Evolutionary conservation across 1,284 basidiomycete species (phyloP).

Genomic region (Coriolopsis trogii): DNA sequence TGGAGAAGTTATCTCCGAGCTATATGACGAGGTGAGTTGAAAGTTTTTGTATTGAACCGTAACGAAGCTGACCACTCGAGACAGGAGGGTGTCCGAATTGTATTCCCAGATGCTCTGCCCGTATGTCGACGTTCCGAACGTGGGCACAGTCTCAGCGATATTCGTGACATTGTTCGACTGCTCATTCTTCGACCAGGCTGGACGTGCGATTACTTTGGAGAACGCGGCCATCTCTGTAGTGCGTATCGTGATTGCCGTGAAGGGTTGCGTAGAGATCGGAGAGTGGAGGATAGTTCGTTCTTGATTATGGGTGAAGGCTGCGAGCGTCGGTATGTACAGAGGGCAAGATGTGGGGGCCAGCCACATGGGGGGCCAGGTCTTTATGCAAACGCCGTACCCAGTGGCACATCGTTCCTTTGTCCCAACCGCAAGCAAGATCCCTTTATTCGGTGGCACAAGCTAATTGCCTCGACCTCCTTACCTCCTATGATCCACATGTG

Average conservation of each 20-base stretch:
- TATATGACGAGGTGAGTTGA: too few species aligned
- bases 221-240: conserved; percentile 8
- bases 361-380: not conserved
- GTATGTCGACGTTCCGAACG: not conserved
- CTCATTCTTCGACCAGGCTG: not conserved
- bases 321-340: conserved; percentile 10
- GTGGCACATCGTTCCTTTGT: conserved; percentile 13
- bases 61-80: not conserved
- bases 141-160: not conserved
- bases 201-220: conserved; percentile 18
- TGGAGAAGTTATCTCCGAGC: too few species aligned
- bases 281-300: not conserved
- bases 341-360: not conserved
- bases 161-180: not conserved
- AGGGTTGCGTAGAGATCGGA: not conserved
- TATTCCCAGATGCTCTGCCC: not conserved
- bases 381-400: too few species aligned
- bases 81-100: not conserved
- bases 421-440: too few species aligned
- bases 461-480: too few species aligned
- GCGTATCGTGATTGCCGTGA: not conserved
- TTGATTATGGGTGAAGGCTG: not conserved
- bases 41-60: too few species aligned
- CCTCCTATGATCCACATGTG: too few species aligned
- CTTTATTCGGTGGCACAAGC: too few species aligned